A percentile compares a stretch with the other conserved stretches of the same genome.
Evolutionary conservation across 2,329 filamentous ascomycete genomes (phyloP).

Genomic region (Penicillium hesseltinei): DNA sequence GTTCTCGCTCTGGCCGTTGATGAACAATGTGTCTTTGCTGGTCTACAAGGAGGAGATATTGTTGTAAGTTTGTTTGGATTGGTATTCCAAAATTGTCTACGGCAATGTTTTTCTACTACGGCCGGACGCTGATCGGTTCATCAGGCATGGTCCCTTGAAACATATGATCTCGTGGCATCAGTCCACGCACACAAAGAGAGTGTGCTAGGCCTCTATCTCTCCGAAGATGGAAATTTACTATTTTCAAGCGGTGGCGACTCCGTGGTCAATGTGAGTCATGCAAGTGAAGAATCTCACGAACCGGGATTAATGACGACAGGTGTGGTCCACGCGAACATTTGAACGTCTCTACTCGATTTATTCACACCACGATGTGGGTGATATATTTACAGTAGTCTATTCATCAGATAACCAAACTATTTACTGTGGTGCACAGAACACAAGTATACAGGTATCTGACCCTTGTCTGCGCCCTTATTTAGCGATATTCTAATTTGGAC

Average conservation of each 20-base stretch:
- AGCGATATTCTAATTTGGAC: slow-evolving; percentile 19
- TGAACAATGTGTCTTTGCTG: slow-evolving; percentile 79
- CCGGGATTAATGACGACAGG: slow-evolving; percentile 37
- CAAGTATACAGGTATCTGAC: slow-evolving; percentile 68
- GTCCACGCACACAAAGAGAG: slow-evolving; percentile 90
- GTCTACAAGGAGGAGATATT: slow-evolving; percentile 91
- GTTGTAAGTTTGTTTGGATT: slow-evolving; percentile 50
- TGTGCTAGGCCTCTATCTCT: slow-evolving; percentile 80
- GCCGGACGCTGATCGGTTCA: slow-evolving; percentile 16
- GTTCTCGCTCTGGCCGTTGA: slow-evolving; percentile 76
- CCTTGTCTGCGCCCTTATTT: neutral
- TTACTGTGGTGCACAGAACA: slow-evolving; percentile 92
- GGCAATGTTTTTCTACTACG: neutral
- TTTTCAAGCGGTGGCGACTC: slow-evolving; percentile 94
- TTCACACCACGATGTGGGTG: slow-evolving; percentile 89
- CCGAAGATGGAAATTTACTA: slow-evolving; percentile 69
- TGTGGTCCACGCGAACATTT: slow-evolving; percentile 80
- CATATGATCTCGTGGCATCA: slow-evolving; percentile 74
- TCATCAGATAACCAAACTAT: slow-evolving; percentile 75
- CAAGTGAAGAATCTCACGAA: neutral
- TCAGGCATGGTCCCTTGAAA: slow-evolving; percentile 78
- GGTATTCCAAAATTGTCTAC: neutral
- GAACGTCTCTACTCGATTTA: slow-evolving; percentile 83
- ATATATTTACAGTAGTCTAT: slow-evolving; percentile 93
- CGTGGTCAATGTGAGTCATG: slow-evolving; percentile 69